phyloP scores from a whole-genome alignment of 2,329 filamentous ascomycete genomes.

The Phialophora verrucosa region DNA sequence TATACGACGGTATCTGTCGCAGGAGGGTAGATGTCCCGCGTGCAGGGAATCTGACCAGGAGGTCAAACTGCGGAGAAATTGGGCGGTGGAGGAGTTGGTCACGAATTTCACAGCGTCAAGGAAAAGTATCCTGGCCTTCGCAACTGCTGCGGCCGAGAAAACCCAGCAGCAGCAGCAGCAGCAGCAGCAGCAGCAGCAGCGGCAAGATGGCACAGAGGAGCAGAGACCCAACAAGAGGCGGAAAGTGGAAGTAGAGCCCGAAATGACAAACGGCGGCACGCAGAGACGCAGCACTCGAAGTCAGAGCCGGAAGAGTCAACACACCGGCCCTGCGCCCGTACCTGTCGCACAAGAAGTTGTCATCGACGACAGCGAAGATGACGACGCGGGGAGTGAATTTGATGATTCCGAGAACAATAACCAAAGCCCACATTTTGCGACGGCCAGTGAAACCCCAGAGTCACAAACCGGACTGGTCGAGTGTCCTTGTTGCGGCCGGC shows the following conservation, averaged over 20 bases:
- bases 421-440: slow-evolving; percentile 31
- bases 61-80: slow-evolving; percentile 81
- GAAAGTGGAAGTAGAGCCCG: slow-evolving; percentile 27
- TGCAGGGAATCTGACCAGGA: slow-evolving; percentile 83
- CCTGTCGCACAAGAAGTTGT: slow-evolving; percentile 41
- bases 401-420: slow-evolving; percentile 24
- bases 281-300: slow-evolving; percentile 61
- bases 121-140: slow-evolving; percentile 67
- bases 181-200: slow-evolving; percentile 32
- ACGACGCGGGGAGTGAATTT: slow-evolving; percentile 46
- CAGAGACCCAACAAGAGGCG: slow-evolving; percentile 43
- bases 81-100: slow-evolving; percentile 82
- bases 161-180: slow-evolving; percentile 49
- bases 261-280: slow-evolving; percentile 17
- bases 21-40: slow-evolving; percentile 84
- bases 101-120: slow-evolving; percentile 75
- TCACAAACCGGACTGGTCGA: slow-evolving; percentile 75
- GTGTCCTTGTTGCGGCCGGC: slow-evolving; percentile 79
- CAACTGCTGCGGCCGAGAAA: slow-evolving; percentile 62
- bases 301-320: slow-evolving; percentile 52
- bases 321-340: slow-evolving; percentile 40
- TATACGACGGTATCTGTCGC: slow-evolving; percentile 82
- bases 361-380: slow-evolving; percentile 51
- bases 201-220: slow-evolving; percentile 39
- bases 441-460: slow-evolving; percentile 17